These are phyloP conservation scores for Delonix regia DNA, from an alignment of 306 rosid species.

Conservation along the genomic window DNA sequence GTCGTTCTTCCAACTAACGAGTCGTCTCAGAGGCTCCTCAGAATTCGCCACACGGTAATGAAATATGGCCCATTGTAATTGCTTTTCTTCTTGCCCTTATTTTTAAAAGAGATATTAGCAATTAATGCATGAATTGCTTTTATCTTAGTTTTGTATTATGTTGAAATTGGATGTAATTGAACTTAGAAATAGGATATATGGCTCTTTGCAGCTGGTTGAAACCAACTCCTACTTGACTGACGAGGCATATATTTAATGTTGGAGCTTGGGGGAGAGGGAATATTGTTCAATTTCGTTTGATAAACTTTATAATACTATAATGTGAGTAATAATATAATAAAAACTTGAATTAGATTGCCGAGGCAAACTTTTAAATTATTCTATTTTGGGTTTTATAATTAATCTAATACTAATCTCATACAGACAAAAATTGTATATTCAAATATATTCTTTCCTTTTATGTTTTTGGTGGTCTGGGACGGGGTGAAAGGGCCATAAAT, in stretches of 20 bases:
- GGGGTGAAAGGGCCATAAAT: neutral
- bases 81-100: neutral
- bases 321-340: neutral
- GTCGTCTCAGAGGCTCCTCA: conserved; percentile 76
- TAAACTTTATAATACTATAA: neutral
- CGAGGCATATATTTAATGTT: neutral
- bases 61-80: neutral
- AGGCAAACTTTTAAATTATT: neutral
- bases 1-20: conserved; percentile 84
- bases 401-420: too few relatives aligned
- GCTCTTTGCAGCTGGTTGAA: too few relatives aligned
- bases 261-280: neutral
- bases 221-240: neutral
- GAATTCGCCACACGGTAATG: conserved; percentile 91
- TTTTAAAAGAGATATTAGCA: neutral
- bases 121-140: neutral
- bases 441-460: neutral
- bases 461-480: neutral
- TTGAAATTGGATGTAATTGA: neutral
- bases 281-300: neutral
- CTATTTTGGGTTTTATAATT: neutral
- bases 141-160: neutral
- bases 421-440: neutral
- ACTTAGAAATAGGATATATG: neutral
- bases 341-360: neutral